Base-by-base conservation (phyloP, 2,329 filamentous ascomycete species). In the Neocatenulostroma microsporum region DNA sequence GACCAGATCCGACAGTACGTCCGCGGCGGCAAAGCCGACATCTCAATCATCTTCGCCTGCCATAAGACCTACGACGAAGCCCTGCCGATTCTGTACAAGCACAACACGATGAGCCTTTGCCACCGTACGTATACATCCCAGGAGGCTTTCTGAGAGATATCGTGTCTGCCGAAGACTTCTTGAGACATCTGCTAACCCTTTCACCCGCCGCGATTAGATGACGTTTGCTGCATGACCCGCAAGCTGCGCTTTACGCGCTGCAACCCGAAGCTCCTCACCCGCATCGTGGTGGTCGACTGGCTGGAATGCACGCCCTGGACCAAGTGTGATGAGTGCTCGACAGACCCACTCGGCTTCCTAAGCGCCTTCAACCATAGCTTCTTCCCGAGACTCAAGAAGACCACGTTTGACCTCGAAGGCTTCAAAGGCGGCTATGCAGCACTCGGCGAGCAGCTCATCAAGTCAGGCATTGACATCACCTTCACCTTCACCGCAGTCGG, bases 281-380 rank as follows among this genome's bases (percentile, higher is more conserved):
- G n/a, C 4, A 18, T 18, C 11, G 34, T 30, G 2, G 18, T 37
- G 5, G 34, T 37, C 3, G 34, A 37, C 27, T 37, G 34, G 34
- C 26, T 31, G n/a, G 34, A 37, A 13, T 13, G 34, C 15, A 27
- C 26, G 18, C 34, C 34, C 25, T 37, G 27, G 34, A 37, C 34
- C 10, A 14, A 2, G 11, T 37, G 26, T 20, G 17, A 30, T 11
- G 21, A 30, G 13, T 37, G 34, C 27, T 17, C 26, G 14, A 28
- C 17, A 21, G 25, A 37, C 19, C 2, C 24, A 13, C 12, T n/a
- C 9, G 3, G 12, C 17, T 24, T 21, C 34, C 14, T 37, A 3
- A 10, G 13, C 12, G 27, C 18, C 5, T 30, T 37, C 15, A 5
- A 19, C 13, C 9, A 11, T 3, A 18, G 13, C 14, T 18, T n/a